Percentiles rank a stretch among this genome's conserved stretches.
phyloP scores from a whole-genome alignment of 148 eudicot genomes.

The Cornus kousa region DNA sequence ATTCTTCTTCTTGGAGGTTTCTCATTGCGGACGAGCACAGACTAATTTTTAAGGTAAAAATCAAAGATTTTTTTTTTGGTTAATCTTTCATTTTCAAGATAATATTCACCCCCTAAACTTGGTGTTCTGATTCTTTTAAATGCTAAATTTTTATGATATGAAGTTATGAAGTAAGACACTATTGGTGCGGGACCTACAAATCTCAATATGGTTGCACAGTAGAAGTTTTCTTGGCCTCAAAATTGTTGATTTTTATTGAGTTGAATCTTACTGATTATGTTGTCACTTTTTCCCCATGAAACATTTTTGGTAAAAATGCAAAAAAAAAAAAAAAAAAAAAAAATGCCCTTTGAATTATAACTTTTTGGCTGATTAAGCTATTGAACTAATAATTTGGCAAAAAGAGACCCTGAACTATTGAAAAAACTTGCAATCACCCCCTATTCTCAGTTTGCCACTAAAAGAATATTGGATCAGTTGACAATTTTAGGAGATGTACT shows the following conservation, averaged over 20 bases:
- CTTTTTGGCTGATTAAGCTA: neutral
- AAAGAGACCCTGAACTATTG: too few relatives aligned
- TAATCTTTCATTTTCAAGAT: neutral
- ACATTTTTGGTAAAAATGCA: neutral
- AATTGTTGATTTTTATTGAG: neutral
- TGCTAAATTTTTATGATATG: neutral
- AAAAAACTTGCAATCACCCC: too few relatives aligned
- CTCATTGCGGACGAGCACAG: neutral
- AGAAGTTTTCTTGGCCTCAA: too few relatives aligned
- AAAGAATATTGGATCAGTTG: too few relatives aligned
- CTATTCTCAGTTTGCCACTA: too few relatives aligned
- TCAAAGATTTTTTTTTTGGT: neutral
- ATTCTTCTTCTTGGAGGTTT: constrained; percentile 1
- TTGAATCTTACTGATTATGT: neutral
- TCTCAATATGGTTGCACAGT: neutral
- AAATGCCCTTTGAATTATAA: neutral
- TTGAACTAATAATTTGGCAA: neutral
- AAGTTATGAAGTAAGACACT: too few relatives aligned
- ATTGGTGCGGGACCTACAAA: neutral
- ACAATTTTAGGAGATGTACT: neutral
- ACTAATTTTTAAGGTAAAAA: constrained; percentile 11
- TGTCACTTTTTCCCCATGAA: neutral
- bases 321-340: too few relatives aligned
- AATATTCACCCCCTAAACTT: neutral
- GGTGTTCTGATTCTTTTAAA: neutral